Base-by-base conservation (phyloP, 1,284 basidiomycete species). In the Boletellus dicymbophilus region DNA sequence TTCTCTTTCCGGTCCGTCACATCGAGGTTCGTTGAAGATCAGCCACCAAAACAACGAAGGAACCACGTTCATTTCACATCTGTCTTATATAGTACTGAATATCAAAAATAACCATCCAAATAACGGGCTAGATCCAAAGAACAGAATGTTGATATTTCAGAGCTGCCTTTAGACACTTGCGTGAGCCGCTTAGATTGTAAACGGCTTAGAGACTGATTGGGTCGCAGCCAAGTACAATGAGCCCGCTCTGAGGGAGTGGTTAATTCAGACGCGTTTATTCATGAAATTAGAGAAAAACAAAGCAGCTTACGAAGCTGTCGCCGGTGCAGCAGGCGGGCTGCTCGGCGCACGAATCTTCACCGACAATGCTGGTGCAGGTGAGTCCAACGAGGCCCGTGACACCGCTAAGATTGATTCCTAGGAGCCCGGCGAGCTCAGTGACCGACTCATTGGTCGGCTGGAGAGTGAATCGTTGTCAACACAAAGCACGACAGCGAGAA, bases 271-370 rank as follows among this genome's bases (percentile, higher is more conserved):
- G n/a, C 5, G 20, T 9, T 2, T 4, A 16, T 8, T 20, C 33
- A 8, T 21, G 11, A n/a, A 18, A 10, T 3, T 1, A 11, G 20
- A 20, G 6, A 1, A 12, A 12, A 30, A 30, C n/a, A 22, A 16
- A 20, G 9, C 1, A 2, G 33, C 53, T 48, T 33, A 61, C 56
- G 5, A 26, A 48, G 21, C 11, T 27, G 0, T 58, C 44, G 5
- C 26, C 45, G 12, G 15, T 30, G 38, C 57, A 61, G 26, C 56
- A 61, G 25, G 61, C 52, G 1, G 59, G 31, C 10, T 58, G 37
- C 25, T 47, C 23, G n/a, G 34, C 33, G 18, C 57, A 61, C 2
- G 15, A 2, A 5, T 30, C 23, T 4, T 12, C 28, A 9, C 44
- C 46, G 1, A 13, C 23, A 38, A 56, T 18, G 0, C 41, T 43